Percentiles rank a stretch among this genome's conserved stretches.
Conservation (phyloP, 345 rosid genomes). For the Eucalyptus rudis region DNA sequence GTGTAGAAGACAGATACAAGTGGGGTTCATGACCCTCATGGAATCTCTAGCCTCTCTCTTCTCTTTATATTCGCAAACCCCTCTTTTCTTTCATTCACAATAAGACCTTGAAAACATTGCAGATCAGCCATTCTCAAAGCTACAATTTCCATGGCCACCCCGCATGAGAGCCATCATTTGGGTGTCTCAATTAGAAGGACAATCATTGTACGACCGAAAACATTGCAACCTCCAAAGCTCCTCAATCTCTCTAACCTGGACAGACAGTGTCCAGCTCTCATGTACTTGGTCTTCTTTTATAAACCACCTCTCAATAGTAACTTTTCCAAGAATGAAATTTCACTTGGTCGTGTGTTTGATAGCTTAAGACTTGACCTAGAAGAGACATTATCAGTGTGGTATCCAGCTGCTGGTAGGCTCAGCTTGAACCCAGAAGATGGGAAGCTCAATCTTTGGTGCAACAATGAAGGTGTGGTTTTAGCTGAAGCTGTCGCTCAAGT, state of each 20-base stretch:
- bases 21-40: not conserved
- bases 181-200: slow-evolving; percentile 10
- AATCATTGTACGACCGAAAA: slow-evolving; percentile 12
- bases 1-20: not conserved
- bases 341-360: slow-evolving; percentile 15
- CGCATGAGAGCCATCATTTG: not conserved
- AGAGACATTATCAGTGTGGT: slow-evolving; percentile 44
- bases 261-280: slow-evolving; percentile 53
- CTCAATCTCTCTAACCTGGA: slow-evolving; percentile 48
- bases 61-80: slow-evolving; percentile 5
- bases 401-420: slow-evolving; percentile 53
- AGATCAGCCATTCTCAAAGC: not conserved
- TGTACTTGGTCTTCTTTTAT: slow-evolving; percentile 58
- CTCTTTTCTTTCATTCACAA: not conserved
- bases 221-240: slow-evolving; percentile 3
- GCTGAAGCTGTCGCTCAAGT: slow-evolving; percentile 26
- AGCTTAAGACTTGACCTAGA: slow-evolving; percentile 40
- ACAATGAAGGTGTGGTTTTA: slow-evolving; percentile 34
- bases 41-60: not conserved
- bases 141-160: slow-evolving; percentile 6
- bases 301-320: not conserved
- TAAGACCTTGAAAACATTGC: not conserved
- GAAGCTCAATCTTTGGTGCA: slow-evolving; percentile 48
- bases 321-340: not conserved
- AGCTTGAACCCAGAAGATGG: slow-evolving; percentile 21